Base-by-base conservation (phyloP, 140 eudicot genomes). In the Cichorium intybus region DNA sequence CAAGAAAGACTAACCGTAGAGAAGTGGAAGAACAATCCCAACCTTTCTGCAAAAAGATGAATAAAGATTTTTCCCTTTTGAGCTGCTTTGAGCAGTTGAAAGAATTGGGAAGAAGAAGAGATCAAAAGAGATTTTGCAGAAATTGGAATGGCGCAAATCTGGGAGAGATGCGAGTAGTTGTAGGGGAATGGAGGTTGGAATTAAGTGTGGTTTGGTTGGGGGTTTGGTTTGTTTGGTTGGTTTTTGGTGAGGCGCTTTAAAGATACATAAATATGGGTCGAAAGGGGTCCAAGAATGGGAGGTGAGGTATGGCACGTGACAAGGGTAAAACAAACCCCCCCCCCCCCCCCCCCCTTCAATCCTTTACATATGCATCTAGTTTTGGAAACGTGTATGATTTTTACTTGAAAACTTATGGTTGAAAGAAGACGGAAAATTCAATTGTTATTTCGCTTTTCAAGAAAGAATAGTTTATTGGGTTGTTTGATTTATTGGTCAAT, bases 191-290 rank as follows among this genome's bases (percentile, higher is more conserved):
- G 69, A 22, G 62, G 45, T 12, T 26, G 58, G 71, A 72, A 62
- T 63, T 73, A 73, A 73, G 74, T 66, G 79, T 47, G 56, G 64
- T 74, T 47, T 74, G 37, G 79, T 74, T 74, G 78, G 79, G 75
- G 37, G 79, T 65, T 66, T 74, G 75, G 75, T 70, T 58, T 70
- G 58, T 58, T 70, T 70, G 73, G 79, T 74, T 65, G 73, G 62
- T 66, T 74, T 46, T 66, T 45, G 71, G 78, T 71, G 62, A 60
- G 49, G 61, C 16, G 71, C 65, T 29, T 63, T 71, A 52, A 34
- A 61, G 43, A 51, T 33, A 21, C 68, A 69, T 60, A 60, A 70
- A 69, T 62, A 4, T 58, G 29, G 1, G 23, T 24, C 12, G 18
- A 24, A 43, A 21, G 41, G 51, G 62, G 51, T 41, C 49, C 62